phyloP scores from a whole-genome alignment of 306 rosid genomes.

The Medicago lupulina region DNA sequence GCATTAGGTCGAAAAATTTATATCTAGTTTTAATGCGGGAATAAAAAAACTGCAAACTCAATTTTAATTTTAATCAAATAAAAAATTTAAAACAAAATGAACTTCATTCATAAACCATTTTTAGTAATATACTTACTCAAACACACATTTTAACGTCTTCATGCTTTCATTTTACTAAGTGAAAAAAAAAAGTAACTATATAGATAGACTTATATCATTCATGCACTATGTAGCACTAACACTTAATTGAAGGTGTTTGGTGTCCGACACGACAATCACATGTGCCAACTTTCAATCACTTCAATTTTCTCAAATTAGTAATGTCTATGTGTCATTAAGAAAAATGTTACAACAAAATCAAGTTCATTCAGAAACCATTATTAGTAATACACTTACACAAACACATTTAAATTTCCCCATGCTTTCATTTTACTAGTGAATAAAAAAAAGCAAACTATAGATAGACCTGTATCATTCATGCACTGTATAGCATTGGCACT shows the following conservation, averaged over 20 bases:
- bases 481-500: too few species aligned
- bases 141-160: neutral
- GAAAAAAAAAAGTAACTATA: neutral
- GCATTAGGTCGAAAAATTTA: neutral
- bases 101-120: conserved; percentile 5
- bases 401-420: neutral
- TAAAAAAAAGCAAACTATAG: neutral
- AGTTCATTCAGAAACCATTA: neutral
- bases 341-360: neutral
- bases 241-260: neutral
- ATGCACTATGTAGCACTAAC: neutral
- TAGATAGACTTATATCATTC: neutral
- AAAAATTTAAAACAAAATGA: neutral
- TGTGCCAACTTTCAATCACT: too few species aligned
- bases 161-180: neutral
- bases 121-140: neutral
- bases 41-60: neutral
- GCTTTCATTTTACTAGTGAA: neutral
- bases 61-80: neutral
- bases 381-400: conserved; percentile 3
- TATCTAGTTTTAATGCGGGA: neutral
- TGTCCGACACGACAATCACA: neutral
- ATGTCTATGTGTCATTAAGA: neutral
- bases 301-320: neutral
- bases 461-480: neutral